phyloP scores from a whole-genome alignment of 306 rosid species.

The Canavalia ensiformis region DNA sequence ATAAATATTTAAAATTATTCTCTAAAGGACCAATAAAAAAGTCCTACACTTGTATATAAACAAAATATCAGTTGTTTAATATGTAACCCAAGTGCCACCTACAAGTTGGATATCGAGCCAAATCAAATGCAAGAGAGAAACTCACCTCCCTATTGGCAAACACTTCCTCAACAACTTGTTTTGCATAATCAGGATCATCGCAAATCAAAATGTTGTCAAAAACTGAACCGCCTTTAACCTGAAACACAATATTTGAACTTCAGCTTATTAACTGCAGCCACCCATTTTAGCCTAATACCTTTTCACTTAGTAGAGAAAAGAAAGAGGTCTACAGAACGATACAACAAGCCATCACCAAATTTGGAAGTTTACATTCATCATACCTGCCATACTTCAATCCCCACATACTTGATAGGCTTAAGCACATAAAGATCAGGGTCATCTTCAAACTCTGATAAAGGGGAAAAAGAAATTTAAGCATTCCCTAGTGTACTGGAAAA shows the following conservation, averaged over 20 bases:
- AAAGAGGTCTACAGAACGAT: conserved; percentile 4
- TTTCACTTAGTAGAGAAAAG: neutral
- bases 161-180: conserved; percentile 63
- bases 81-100: conserved; percentile 5
- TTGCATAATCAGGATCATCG: conserved; percentile 72
- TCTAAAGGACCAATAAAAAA: neutral
- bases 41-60: neutral
- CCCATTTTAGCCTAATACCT: conserved; percentile 37
- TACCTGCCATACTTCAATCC: conserved; percentile 77
- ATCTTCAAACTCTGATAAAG: conserved; percentile 64
- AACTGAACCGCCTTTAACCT: conserved; percentile 73
- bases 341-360: conserved; percentile 19
- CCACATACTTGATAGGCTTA: conserved; percentile 68
- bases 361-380: conserved; percentile 33
- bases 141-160: conserved; percentile 65
- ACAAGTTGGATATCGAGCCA: conserved; percentile 25
- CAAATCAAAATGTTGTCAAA: conserved; percentile 66
- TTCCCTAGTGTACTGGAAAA: conserved; percentile 3
- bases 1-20: neutral
- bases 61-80: conserved; percentile 5
- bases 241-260: conserved; percentile 43
- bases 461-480: conserved; percentile 34
- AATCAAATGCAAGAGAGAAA: conserved; percentile 42
- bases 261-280: conserved; percentile 10
- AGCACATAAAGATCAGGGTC: conserved; percentile 74